Evolutionary conservation across 257 asterid genomes (phyloP).

Genomic region (Nicotiana knightiana): DNA sequence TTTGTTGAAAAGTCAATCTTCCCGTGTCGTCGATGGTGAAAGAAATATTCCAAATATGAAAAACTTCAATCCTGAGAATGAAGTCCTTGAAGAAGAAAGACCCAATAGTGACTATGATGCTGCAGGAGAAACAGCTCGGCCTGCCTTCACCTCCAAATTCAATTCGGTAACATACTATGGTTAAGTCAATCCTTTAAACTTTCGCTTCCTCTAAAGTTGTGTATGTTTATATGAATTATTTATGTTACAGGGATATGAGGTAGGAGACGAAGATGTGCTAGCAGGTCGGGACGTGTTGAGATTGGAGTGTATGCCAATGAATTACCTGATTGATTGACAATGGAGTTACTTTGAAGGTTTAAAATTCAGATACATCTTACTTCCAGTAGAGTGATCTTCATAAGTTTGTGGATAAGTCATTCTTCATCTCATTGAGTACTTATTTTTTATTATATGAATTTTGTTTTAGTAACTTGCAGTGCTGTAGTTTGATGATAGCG

Average conservation of each 20-base stretch:
- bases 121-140: not conserved
- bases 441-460: not conserved
- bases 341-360: slow-evolving; percentile 24
- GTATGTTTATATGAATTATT: not conserved
- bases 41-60: not conserved
- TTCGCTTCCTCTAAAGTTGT: not conserved
- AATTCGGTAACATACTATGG: not conserved
- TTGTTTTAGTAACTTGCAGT: not conserved
- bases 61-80: not conserved
- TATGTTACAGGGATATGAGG: not conserved
- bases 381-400: not conserved
- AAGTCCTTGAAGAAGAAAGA: not conserved
- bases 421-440: not conserved
- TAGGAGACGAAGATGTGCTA: not conserved
- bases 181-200: not conserved
- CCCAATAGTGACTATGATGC: not conserved
- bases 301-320: slow-evolving; percentile 9
- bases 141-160: not conserved
- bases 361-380: not conserved
- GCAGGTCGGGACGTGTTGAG: slow-evolving; percentile 1
- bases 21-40: not conserved
- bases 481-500: not conserved
- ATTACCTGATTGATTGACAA: slow-evolving; percentile 1
- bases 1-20: slow-evolving; percentile 18
- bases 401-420: not conserved